These are phyloP conservation scores for Magnolia officinalis DNA, from an alignment of 164 flowering plant species.

Conservation along the genomic window DNA sequence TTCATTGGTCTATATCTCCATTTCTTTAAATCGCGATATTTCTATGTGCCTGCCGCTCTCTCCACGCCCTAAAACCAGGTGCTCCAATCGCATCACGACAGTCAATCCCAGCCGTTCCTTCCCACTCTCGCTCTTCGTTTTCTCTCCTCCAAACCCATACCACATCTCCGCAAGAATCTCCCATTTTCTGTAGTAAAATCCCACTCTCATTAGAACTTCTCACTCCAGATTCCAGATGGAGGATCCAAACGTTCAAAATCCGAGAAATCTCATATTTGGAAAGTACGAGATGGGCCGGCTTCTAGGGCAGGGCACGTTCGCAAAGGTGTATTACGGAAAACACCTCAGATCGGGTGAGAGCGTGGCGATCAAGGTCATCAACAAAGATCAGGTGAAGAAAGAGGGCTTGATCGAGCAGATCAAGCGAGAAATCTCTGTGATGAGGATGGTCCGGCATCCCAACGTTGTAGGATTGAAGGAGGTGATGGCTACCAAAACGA, in stretches of 20 bases:
- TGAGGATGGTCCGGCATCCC: constrained; percentile 70
- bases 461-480: constrained; percentile 71
- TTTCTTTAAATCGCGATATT: background rate
- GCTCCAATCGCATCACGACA: background rate
- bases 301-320: constrained; percentile 68
- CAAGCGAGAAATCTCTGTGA: constrained; percentile 63
- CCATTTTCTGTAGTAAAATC: background rate
- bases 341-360: constrained; percentile 36
- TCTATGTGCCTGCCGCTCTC: background rate
- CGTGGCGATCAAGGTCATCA: constrained; percentile 68
- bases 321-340: constrained; percentile 55
- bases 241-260: background rate
- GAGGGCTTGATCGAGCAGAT: constrained; percentile 68
- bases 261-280: constrained; percentile 30
- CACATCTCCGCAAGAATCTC: background rate
- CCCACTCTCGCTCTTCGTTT: background rate
- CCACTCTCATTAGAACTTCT: background rate
- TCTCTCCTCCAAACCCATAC: background rate
- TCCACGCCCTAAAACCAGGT: background rate
- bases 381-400: constrained; percentile 51
- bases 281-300: constrained; percentile 66
- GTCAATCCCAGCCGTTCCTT: background rate
- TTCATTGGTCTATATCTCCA: no score
- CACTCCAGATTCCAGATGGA: background rate
- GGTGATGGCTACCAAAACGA: constrained; percentile 71